phyloP scores from a whole-genome alignment of 192 early-diverging fungal genomes.

The Backusella morwellensis region DNA sequence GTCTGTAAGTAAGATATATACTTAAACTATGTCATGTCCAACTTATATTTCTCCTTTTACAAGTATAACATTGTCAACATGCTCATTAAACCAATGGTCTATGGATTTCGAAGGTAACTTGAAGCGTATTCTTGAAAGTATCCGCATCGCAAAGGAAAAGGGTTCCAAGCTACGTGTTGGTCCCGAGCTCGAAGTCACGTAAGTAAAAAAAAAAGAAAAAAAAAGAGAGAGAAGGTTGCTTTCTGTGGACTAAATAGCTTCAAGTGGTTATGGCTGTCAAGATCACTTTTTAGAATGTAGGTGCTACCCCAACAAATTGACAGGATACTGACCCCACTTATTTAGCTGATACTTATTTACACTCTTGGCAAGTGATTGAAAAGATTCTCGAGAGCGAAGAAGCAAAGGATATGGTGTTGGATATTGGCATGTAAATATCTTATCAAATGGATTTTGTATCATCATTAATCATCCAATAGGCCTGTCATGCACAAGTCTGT shows the following conservation, averaged over 20 bases:
- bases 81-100: slow-evolving; percentile 92
- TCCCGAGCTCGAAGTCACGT: slow-evolving; percentile 96
- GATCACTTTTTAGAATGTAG: slow-evolving; percentile 96
- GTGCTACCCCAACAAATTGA: neutral
- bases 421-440: slow-evolving; percentile 86
- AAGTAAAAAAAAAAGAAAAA: neutral
- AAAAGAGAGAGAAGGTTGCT: neutral
- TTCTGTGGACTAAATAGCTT: neutral
- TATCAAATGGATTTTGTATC: neutral
- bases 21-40: neutral
- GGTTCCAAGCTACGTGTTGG: slow-evolving; percentile 88
- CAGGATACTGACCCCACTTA: neutral
- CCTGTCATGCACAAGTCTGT: slow-evolving; percentile 88
- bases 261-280: slow-evolving; percentile 93
- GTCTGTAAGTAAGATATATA: neutral
- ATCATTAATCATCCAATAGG: slow-evolving; percentile 40
- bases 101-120: slow-evolving; percentile 96
- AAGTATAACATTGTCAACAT: slow-evolving; percentile 74
- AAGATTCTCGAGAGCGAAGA: slow-evolving; percentile 65
- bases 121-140: slow-evolving; percentile 80
- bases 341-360: slow-evolving; percentile 85
- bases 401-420: slow-evolving; percentile 78
- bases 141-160: slow-evolving; percentile 73
- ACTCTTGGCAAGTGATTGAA: slow-evolving; percentile 92
- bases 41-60: neutral